Base-by-base conservation (phyloP, 331 rosid genomes). In the Cucumis variabilis region DNA sequence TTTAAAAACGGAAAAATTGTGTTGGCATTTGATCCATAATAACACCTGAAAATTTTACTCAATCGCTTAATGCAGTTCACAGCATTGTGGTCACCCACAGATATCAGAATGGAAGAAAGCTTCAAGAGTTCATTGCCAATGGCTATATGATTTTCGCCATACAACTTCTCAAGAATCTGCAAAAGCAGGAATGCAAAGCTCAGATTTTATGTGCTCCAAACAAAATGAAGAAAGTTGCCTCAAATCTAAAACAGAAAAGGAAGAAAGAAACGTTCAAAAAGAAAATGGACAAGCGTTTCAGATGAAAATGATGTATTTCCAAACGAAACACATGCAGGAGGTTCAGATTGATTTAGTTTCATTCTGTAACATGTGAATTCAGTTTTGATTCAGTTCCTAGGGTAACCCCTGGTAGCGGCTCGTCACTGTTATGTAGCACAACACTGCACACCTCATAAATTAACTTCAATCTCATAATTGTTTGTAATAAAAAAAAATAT, bases 141-240 rank as follows among this genome's bases (percentile, higher is more conserved):
- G 87, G 92, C 98, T 65, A 96, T 92, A 89, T 95, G 98, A 89
- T 91, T 92, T 48, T 89, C 90, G 19, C 85, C 91, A 77, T 94
- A 95, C 67, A 96, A 93, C 93, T 92, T 94, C 90, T 94, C 94
- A 91, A 96, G 89, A 87, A 95, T 92, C 99, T 96, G 98, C 87
- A 88, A 89, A 70, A 50, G 51, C 25, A 24, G 27, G 50, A 13
- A 24, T n/a, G 72, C 6, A 69, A 50, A 33, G 8, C 62, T 83
- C 50, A 16, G 15, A 69, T 81, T 81, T 76, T 77, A 84, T 46
- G 44, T 23, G 8, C 69, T 15, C 60, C 33, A 13, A 37, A 83
- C n/a, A 21, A 44, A 37, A 83, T 68, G 65, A 58, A 58, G 10
- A 62, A 55, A 58, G 84, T 28, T 55, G 46, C 24, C 63, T 25